Evolutionary conservation across 805 yeast species (phyloP).

Genomic region (Cyberlindnera mrakii): DNA sequence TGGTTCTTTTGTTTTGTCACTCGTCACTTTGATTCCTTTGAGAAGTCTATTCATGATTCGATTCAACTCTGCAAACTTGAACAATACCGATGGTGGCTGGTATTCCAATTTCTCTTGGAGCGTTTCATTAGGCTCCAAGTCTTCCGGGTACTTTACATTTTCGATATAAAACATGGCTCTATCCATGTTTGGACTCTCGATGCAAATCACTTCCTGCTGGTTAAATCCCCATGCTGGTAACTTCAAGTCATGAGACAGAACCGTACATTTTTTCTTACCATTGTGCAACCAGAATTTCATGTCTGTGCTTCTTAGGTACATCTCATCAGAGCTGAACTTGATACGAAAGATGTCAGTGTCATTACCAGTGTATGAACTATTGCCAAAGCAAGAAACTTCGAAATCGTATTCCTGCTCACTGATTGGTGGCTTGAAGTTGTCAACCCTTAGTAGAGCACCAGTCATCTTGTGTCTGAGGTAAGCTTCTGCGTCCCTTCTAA

Average conservation of each 20-base stretch:
- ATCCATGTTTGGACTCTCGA: constrained; percentile 61
- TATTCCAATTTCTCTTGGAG: constrained; percentile 7
- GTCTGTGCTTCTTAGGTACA: constrained; percentile 36
- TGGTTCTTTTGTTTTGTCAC: constrained; percentile 36
- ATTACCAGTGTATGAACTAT: constrained; percentile 55
- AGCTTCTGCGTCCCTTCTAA: constrained; percentile 35
- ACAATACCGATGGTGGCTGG: constrained; percentile 4
- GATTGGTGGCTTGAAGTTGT: constrained; percentile 71
- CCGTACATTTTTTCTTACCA: constrained; percentile 57
- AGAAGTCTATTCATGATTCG: constrained; percentile 13
- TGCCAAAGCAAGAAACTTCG: constrained; percentile 74
- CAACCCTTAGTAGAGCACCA: constrained; percentile 63
- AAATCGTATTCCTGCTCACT: constrained; percentile 86
- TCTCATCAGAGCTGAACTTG: constrained; percentile 33
- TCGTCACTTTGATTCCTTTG: constrained; percentile 14
- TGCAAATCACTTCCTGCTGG: constrained; percentile 87
- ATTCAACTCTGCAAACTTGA: constrained; percentile 20
- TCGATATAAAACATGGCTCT: constrained; percentile 76
- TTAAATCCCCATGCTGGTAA: constrained; percentile 82
- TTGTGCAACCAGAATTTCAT: constrained; percentile 68
- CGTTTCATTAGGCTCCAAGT: constrained; percentile 18
- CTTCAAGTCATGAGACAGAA: constrained; percentile 66
- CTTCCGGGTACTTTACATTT: constrained; percentile 33
- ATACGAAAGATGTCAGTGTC: constrained; percentile 66
- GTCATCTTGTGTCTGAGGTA: constrained; percentile 69